Evolutionary conservation across 768 basidiomycete genomes (phyloP).

Genomic region (Xanthoconium purpureum): DNA sequence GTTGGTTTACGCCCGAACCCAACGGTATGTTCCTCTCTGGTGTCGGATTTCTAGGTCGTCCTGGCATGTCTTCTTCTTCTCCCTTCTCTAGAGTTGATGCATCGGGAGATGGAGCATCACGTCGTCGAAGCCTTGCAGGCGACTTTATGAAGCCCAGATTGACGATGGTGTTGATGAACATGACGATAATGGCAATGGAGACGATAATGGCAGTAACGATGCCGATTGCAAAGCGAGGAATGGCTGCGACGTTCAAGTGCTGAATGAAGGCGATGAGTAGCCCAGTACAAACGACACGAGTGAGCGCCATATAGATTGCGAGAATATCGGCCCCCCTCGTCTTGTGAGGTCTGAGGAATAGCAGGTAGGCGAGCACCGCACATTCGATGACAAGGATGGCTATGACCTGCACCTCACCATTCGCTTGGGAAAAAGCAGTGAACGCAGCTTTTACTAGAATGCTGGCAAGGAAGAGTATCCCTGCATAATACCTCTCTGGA

Average conservation of each 20-base stretch:
- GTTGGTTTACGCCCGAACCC: slow-evolving; percentile 40
- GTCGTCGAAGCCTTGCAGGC: slow-evolving; percentile 18
- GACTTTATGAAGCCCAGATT: slow-evolving; percentile 40
- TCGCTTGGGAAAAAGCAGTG: slow-evolving; percentile 60
- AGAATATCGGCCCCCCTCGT: slow-evolving; percentile 72
- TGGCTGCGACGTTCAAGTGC: slow-evolving; percentile 58
- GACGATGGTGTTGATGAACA: slow-evolving; percentile 63
- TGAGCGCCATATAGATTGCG: slow-evolving; percentile 59
- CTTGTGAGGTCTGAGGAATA: slow-evolving; percentile 60
- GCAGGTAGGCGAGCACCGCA: slow-evolving; percentile 48
- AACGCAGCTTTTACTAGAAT: slow-evolving; percentile 68
- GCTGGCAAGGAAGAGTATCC: slow-evolving; percentile 52
- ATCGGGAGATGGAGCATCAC: slow-evolving; percentile 8
- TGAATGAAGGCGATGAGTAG: slow-evolving; percentile 78
- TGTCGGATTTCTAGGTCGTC: slow-evolving; percentile 51
- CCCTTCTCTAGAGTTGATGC: slow-evolving; percentile 31
- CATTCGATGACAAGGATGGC: slow-evolving; percentile 65
- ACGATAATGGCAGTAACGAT: slow-evolving; percentile 69
- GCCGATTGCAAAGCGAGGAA: slow-evolving; percentile 80
- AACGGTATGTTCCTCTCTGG: slow-evolving; percentile 44
- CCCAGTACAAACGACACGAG: slow-evolving; percentile 66
- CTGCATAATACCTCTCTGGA: slow-evolving; percentile 64
- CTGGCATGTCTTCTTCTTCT: slow-evolving; percentile 18
- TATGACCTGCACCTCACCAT: slow-evolving; percentile 68
- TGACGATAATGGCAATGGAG: slow-evolving; percentile 64